A percentile compares a stretch with the other conserved stretches of the same genome.
These are phyloP conservation scores for Geotrichum reessii DNA, from an alignment of 1,139 yeast genomes.

Conservation along the genomic window DNA sequence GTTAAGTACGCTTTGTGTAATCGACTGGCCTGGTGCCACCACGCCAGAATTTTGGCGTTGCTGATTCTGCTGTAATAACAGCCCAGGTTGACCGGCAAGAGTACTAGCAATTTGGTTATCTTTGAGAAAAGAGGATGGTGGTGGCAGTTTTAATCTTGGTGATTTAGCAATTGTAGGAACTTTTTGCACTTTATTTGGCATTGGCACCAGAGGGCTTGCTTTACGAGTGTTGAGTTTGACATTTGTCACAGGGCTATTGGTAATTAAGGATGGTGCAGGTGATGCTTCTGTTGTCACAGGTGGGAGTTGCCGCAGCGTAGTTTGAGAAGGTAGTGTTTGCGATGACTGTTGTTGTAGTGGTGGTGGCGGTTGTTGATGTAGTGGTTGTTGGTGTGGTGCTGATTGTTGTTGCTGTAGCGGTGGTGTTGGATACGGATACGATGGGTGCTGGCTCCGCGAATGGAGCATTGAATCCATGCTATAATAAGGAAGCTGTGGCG, in stretches of 20 bases:
- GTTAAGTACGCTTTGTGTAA: not conserved
- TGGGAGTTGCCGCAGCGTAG: not conserved
- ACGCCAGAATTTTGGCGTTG: not conserved
- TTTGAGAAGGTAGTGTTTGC: slow-evolving; percentile 1
- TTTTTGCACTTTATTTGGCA: not conserved
- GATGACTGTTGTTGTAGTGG: not conserved
- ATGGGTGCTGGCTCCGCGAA: slow-evolving; percentile 12
- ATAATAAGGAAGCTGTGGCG: slow-evolving; percentile 10
- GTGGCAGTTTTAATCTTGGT: not conserved
- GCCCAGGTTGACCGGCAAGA: not conserved
- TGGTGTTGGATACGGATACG: slow-evolving; percentile 15
- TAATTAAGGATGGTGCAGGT: slow-evolving; percentile 5
- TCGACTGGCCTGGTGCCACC: not conserved
- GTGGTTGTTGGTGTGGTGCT: slow-evolving; percentile 9
- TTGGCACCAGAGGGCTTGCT: slow-evolving; percentile 1
- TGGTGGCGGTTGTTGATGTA: slow-evolving; percentile 19
- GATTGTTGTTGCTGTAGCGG: slow-evolving; percentile 7
- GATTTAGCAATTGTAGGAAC: not conserved
- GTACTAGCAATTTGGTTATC: not conserved
- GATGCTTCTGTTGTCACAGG: not conserved
- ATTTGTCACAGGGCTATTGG: not conserved
- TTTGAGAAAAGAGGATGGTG: not conserved
- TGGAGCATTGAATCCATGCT: not conserved
- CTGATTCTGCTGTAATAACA: not conserved
- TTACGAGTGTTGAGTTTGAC: slow-evolving; percentile 1